Base-by-base conservation (phyloP, 225 moss, liverwort and hornwort genomes). In the Climacium dendroides region DNA sequence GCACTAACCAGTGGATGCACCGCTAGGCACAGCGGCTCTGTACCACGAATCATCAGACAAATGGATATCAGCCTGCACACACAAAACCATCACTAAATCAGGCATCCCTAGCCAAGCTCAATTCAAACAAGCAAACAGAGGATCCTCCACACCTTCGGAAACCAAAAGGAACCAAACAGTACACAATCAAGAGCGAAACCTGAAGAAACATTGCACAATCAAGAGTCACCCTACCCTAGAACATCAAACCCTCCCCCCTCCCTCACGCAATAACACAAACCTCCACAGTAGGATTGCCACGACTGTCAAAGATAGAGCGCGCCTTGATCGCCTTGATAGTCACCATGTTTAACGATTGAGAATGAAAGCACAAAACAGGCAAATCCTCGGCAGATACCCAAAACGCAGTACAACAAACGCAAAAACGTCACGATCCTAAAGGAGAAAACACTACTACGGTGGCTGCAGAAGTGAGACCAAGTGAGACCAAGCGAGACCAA, bases 221-320 rank as follows among this genome's bases (percentile, higher is more conserved):
- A 48, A n/a, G 37, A n/a, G 63, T 7, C 35, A 30, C 67, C 16
- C 32, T 24, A 41, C 79, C 81, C 75, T 58, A 76, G 48, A 53
- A 34, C 72, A 59, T 74, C 66, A 64, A 48, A 45, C 53, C 74
- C 79, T 50, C 75, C 26, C 82, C 70, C 35, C 75, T 75, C 28
- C 19, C 37, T 14, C 34, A 7, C 26, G 37, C 47, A 71, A 34
- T 1, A 12, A 32, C 10, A 83, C 83, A 5, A 29, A 92, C 94
- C 91, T 97, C 97, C 19, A 96, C 97, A 22, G 97, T 97, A 70
- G 97, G 97, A 74, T 97, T 97, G 59, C 97, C 97, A 29, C 97
- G 92, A 90, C 97, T 97, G 91, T 97, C 97, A 45, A 65, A 95
- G 80, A 97, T 95, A 35, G 94, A 0, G 71, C 97, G 90, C 58